Evolutionary conservation across 371 early-diverging fungal genomes (phyloP).

Genomic region (Mucor velutinosus): DNA sequence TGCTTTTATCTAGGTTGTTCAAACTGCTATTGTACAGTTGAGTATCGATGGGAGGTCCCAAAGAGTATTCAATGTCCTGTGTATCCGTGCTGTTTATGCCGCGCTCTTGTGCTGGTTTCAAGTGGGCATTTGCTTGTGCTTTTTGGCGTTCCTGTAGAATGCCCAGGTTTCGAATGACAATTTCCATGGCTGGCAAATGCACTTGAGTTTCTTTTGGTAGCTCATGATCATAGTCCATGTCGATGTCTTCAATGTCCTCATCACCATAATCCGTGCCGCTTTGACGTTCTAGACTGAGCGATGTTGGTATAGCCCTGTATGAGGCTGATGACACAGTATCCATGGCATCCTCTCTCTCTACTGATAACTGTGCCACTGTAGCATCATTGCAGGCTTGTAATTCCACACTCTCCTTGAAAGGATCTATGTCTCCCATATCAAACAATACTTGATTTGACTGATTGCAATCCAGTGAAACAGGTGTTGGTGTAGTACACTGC

Average conservation of each 20-base stretch:
- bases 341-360: background rate
- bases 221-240: background rate
- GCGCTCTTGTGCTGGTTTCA: background rate
- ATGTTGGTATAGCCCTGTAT: background rate
- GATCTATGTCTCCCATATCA: background rate
- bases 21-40: constrained; percentile 8
- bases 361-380: background rate
- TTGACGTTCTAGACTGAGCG: background rate
- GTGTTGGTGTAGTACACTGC: background rate
- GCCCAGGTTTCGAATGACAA: constrained; percentile 14
- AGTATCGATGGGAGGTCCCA: constrained; percentile 6
- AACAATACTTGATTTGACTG: background rate
- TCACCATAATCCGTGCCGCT: background rate
- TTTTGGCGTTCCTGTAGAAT: constrained; percentile 3
- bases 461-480: background rate
- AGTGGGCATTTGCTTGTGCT: background rate
- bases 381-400: background rate
- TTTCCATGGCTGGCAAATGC: constrained; percentile 18
- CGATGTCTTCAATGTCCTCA: constrained; percentile 3
- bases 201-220: background rate
- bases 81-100: background rate
- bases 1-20: background rate
- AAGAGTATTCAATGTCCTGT: constrained; percentile 4
- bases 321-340: constrained; percentile 3
- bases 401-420: background rate